Percentiles rank a stretch among this genome's conserved stretches.
Evolutionary conservation across 495 filamentous ascomycete species (phyloP).

Genomic region (Neurospora tetrasperma): DNA sequence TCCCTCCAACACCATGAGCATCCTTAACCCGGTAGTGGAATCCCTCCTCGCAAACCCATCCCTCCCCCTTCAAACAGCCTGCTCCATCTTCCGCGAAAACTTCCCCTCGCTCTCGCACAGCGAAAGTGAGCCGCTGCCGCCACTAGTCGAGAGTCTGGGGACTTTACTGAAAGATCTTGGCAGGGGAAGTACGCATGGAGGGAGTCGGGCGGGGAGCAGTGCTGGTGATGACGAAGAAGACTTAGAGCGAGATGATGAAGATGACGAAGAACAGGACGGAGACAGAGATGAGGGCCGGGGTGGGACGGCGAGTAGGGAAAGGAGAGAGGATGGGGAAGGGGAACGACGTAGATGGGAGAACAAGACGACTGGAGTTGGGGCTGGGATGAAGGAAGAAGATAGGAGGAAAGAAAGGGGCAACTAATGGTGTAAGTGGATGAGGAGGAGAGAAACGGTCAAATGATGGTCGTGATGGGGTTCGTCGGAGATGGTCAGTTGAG

Average conservation of each 20-base stretch:
- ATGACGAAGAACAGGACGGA: not conserved
- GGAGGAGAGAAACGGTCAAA: not conserved
- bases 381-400: not conserved
- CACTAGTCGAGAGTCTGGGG: conserved; percentile 15
- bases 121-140: conserved; percentile 13
- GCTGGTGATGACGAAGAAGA: not conserved
- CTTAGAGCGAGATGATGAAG: not conserved
- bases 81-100: conserved; percentile 11
- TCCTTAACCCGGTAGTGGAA: not conserved
- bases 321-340: not conserved
- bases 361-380: not conserved
- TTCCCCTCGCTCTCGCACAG: conserved; percentile 6
- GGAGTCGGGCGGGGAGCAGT: not conserved
- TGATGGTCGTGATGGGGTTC: not conserved
- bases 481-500: not conserved
- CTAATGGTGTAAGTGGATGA: not conserved
- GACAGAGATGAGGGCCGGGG: not conserved
- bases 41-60: conserved; percentile 8
- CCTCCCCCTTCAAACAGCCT: conserved; percentile 4
- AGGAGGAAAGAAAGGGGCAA: not conserved
- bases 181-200: conserved; percentile 1
- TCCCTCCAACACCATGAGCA: not conserved
- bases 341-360: not conserved
- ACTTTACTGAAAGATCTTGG: conserved; percentile 12
- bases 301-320: not conserved